Conservation (phyloP, 306 rosid genomes). For the Adenanthera pavonina region DNA sequence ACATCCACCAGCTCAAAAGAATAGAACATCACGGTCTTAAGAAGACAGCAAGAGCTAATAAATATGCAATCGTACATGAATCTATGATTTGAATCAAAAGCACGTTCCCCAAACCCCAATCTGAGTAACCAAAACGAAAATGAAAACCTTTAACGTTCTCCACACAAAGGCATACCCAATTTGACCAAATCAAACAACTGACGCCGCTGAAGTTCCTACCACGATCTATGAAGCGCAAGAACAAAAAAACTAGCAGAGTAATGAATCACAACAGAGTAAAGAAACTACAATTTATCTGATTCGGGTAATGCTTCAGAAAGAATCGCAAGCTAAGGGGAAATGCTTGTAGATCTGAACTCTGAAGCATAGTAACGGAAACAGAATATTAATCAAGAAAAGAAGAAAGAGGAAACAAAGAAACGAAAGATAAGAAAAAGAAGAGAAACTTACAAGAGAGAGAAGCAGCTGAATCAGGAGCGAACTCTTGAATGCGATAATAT, state of each 20-base stretch:
- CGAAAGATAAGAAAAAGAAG: not conserved
- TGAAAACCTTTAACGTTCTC: not conserved
- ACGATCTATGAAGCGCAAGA: not conserved
- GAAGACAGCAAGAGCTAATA: not conserved
- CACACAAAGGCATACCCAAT: not conserved
- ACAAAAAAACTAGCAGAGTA: not conserved
- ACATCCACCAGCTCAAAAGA: slow-evolving; percentile 15
- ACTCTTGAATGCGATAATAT: slow-evolving; percentile 21
- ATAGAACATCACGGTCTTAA: not conserved
- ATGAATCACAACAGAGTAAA: not conserved
- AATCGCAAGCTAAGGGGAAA: slow-evolving; percentile 3
- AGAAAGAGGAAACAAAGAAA: not conserved
- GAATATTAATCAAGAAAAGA: not conserved
- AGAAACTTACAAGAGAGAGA: slow-evolving; percentile 35
- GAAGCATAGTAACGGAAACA: not conserved
- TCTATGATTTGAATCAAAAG: slow-evolving; percentile 25
- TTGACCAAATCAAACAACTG: not conserved
- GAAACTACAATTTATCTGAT: not conserved
- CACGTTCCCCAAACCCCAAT: slow-evolving; percentile 20
- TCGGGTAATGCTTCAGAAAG: not conserved
- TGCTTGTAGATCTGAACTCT: slow-evolving; percentile 53
- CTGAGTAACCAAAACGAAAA: slow-evolving; percentile 5
- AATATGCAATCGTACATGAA: slow-evolving; percentile 27
- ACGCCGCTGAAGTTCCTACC: not conserved
- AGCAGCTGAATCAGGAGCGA: slow-evolving; percentile 6